Base-by-base conservation (phyloP, 345 rosid species). In the Eucalyptus regnans region DNA sequence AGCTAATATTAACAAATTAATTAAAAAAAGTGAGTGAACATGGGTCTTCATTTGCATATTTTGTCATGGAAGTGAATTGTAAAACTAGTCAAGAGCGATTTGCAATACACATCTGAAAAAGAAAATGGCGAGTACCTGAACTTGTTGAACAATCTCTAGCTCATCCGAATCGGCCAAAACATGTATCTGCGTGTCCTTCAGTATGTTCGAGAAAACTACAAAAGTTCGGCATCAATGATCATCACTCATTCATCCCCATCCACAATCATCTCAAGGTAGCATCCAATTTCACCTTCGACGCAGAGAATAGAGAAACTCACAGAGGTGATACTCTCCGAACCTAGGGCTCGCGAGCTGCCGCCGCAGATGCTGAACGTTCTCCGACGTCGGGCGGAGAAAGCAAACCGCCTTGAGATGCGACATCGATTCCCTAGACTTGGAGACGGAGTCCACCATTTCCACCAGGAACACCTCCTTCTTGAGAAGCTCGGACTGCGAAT, bases 181-280 rank as follows among this genome's bases (percentile, higher is more conserved):
- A 93, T 98, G 99, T 94, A 98, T 95, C 93, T 96, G 99, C 33
- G 99, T 98, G 91, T 98, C 99, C 93, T 97, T 98, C 93, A 98
- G 93, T 90, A 98, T 92, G 90, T 97, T 98, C 80, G 99, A 96
- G 96, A 98, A 98, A 95, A 96, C 99, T 98, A 94, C 90, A 91
- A 86, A 84, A 90, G n/a, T 4, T 46, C 31, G 29, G 83, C 25
- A 54, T 85, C 87, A 33, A 88, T 33, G 31, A 46, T 86, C 50
- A 90, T 66, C 86, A 27, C 58, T 76, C 16, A 54, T 50, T 37
- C 54, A 68, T 56, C 10, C 62, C 49, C 52, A 68, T 44, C 86
- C 41, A 86, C 58, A 12, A 37, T 89, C 52, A 48, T 18, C 41
- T 81, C 87, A 76, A 49, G 49, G 14, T 9, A 64, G 15, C 48